Evolutionary conservation across 2,329 filamentous ascomycete genomes (phyloP).

Genomic region (Claviceps arundinis): DNA sequence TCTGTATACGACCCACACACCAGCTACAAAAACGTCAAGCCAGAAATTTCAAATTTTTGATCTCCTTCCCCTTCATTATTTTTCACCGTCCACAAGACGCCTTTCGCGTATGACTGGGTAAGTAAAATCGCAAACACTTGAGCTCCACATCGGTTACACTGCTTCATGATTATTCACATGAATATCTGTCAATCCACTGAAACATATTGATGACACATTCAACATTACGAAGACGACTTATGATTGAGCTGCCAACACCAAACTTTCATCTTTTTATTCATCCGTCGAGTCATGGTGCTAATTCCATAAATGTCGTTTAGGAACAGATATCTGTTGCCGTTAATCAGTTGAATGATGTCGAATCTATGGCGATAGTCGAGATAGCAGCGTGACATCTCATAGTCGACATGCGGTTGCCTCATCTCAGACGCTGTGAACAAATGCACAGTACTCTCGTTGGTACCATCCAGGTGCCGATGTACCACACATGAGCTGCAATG

Average conservation of each 20-base stretch:
- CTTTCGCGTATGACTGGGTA: too few species aligned
- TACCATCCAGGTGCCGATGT: constrained; percentile 25
- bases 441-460: constrained; percentile 80
- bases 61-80: too few species aligned
- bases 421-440: constrained; percentile 65
- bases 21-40: too few species aligned
- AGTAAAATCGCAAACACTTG: too few species aligned
- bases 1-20: too few species aligned
- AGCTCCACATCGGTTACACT: too few species aligned
- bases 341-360: background rate
- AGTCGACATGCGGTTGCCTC: constrained; percentile 66
- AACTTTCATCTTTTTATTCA: background rate
- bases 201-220: constrained; percentile 29
- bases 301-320: background rate
- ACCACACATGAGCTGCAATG: too few species aligned
- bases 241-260: constrained; percentile 12
- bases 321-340: background rate
- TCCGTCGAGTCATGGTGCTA: background rate
- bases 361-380: constrained; percentile 63
- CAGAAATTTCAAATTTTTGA: too few species aligned
- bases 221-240: constrained; percentile 33
- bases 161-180: too few species aligned
- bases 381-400: constrained; percentile 74
- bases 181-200: constrained; percentile 10
- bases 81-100: too few species aligned